phyloP scores from a whole-genome alignment of 2,329 filamentous ascomycete species.

The Aspergillus sergii region DNA sequence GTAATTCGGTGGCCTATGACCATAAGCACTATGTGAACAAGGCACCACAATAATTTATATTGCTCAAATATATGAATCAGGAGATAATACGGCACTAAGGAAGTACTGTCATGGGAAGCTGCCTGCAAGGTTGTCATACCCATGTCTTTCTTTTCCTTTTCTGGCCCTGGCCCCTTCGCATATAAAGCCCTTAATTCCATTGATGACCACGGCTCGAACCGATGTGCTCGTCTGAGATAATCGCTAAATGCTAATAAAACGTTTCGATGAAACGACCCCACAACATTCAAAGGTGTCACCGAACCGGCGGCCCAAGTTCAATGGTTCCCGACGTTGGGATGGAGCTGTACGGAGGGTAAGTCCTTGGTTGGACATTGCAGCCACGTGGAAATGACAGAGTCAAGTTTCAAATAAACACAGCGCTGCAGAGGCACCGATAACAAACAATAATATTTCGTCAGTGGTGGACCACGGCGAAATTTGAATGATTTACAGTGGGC shows the following conservation, averaged over 20 bases:
- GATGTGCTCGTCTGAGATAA: slow-evolving; percentile 1
- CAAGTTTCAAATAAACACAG: slow-evolving; percentile 11
- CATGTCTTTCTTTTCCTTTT: not conserved
- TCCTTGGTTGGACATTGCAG: slow-evolving; percentile 15
- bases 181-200: not conserved
- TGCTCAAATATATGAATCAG: slow-evolving; percentile 1
- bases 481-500: not conserved
- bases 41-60: not conserved
- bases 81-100: not conserved
- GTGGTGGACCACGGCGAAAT: not conserved
- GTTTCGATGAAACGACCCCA: slow-evolving; percentile 16
- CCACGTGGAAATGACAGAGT: slow-evolving; percentile 17
- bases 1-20: not conserved
- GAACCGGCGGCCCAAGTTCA: slow-evolving; percentile 23
- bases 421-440: not conserved
- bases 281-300: slow-evolving; percentile 14
- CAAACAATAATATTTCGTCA: slow-evolving; percentile 1
- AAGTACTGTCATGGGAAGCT: not conserved
- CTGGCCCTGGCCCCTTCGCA: not conserved
- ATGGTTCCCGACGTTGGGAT: slow-evolving; percentile 8
- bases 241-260: slow-evolving; percentile 5
- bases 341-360: not conserved
- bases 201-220: not conserved
- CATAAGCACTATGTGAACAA: not conserved
- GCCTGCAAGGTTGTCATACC: not conserved